A percentile compares a stretch with the other conserved stretches of the same genome.
Conservation (phyloP, 768 basidiomycete genomes). For the Phylloporus arenicola region DNA sequence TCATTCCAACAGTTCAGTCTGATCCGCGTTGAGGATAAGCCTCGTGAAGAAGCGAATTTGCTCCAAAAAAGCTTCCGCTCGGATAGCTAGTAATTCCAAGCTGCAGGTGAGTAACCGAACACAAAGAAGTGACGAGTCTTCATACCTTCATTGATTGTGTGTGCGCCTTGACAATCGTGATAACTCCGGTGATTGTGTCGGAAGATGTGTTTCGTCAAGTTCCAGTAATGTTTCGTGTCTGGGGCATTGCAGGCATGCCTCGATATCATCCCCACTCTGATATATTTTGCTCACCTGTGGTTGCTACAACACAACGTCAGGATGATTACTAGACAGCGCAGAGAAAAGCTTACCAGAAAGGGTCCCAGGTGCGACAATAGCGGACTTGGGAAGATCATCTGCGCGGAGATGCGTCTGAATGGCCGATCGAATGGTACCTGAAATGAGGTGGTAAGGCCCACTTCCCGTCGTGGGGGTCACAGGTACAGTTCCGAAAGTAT, state of each 20-base stretch:
- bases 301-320: background rate
- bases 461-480: background rate
- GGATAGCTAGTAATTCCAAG: background rate
- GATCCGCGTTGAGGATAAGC: background rate
- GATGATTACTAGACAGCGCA: too few species aligned
- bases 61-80: background rate
- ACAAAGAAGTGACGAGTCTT: too few species aligned
- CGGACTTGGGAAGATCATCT: background rate
- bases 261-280: background rate
- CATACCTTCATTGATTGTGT: background rate
- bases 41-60: too few species aligned
- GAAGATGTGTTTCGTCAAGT: constrained; percentile 39
- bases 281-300: background rate
- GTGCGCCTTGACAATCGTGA: background rate
- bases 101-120: too few species aligned
- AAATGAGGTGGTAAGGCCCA: background rate
- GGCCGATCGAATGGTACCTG: background rate
- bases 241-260: background rate
- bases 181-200: background rate
- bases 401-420: background rate
- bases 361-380: background rate
- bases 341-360: background rate
- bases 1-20: background rate
- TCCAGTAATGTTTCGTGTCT: background rate
- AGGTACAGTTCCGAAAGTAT: background rate